A percentile compares a stretch with the other conserved stretches of the same genome.
phyloP scores from a whole-genome alignment of 2,329 filamentous ascomycete genomes.

The Alternaria sp. region DNA sequence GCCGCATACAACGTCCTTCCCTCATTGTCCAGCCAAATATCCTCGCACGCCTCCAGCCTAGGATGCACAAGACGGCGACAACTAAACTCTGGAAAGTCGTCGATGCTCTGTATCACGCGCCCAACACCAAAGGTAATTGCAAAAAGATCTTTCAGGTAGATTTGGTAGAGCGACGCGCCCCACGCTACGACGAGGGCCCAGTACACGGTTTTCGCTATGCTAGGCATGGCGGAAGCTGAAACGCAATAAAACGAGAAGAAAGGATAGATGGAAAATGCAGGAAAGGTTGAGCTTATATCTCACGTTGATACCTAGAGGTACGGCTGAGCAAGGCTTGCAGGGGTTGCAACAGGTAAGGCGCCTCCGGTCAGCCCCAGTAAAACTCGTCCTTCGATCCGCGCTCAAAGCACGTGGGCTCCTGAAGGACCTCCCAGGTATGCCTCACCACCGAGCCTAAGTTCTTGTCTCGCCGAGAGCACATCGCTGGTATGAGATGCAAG shows the following conservation, averaged over 20 bases:
- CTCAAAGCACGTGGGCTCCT: conserved; percentile 7
- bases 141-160: conserved; percentile 32
- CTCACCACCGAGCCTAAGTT: not conserved
- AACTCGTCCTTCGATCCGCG: not conserved
- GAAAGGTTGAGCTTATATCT: conserved; percentile 7
- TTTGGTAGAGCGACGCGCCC: conserved; percentile 35
- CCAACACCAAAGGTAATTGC: conserved; percentile 31
- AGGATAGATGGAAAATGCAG: not conserved
- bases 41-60: conserved; percentile 37
- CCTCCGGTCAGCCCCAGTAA: not conserved
- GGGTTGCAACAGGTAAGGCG: conserved; percentile 2
- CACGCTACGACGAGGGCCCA: conserved; percentile 31
- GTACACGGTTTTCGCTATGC: conserved; percentile 15
- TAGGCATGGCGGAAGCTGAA: conserved; percentile 12
- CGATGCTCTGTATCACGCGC: conserved; percentile 33
- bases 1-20: conserved; percentile 36
- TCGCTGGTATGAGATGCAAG: not conserved
- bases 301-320: conserved; percentile 9
- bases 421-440: conserved; percentile 1
- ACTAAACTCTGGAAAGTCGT: conserved; percentile 34
- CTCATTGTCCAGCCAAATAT: conserved; percentile 39
- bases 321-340: conserved; percentile 1
- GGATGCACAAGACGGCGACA: conserved; percentile 33
- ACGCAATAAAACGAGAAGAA: not conserved
- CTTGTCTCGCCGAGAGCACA: not conserved